These are phyloP conservation scores for Plasmopara viticola DNA, from an alignment of 352 stramenopile genomes.

Conservation along the genomic window DNA sequence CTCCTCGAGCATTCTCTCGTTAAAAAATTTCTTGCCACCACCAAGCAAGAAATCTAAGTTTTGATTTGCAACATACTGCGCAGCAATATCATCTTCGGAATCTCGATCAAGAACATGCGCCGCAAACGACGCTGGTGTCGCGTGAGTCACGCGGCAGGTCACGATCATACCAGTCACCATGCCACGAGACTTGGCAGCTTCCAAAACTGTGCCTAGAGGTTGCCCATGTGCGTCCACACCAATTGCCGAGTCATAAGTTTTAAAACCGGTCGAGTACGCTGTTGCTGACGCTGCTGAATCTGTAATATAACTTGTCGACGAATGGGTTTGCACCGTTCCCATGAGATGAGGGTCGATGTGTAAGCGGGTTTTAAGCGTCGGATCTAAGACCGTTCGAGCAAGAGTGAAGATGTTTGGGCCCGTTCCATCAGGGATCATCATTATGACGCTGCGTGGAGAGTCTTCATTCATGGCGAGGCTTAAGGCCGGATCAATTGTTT, in stretches of 20 bases:
- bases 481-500: slow-evolving; percentile 59
- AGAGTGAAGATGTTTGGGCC: slow-evolving; percentile 59
- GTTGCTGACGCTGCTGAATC: slow-evolving; percentile 51
- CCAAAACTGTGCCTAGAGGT: slow-evolving; percentile 53
- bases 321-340: slow-evolving; percentile 56
- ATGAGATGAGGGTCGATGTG: slow-evolving; percentile 54
- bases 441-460: slow-evolving; percentile 46
- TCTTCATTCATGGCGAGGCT: slow-evolving; percentile 42
- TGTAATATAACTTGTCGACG: slow-evolving; percentile 60
- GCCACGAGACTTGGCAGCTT: slow-evolving; percentile 49
- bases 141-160: slow-evolving; percentile 57
- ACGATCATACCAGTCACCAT: slow-evolving; percentile 70
- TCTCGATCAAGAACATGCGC: slow-evolving; percentile 48
- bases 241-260: slow-evolving; percentile 59
- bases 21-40: slow-evolving; percentile 47
- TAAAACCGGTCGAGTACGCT: slow-evolving; percentile 54
- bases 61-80: slow-evolving; percentile 59
- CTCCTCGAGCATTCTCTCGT: slow-evolving; percentile 36
- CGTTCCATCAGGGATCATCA: slow-evolving; percentile 70
- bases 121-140: slow-evolving; percentile 49
- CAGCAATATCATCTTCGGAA: slow-evolving; percentile 47
- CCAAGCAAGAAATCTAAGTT: slow-evolving; percentile 62
- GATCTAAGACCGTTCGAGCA: slow-evolving; percentile 49
- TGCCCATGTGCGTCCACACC: slow-evolving; percentile 50
- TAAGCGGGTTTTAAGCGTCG: slow-evolving; percentile 41